Evolutionary conservation across 768 basidiomycete species (phyloP).

Genomic region (Suillus alpinus): DNA sequence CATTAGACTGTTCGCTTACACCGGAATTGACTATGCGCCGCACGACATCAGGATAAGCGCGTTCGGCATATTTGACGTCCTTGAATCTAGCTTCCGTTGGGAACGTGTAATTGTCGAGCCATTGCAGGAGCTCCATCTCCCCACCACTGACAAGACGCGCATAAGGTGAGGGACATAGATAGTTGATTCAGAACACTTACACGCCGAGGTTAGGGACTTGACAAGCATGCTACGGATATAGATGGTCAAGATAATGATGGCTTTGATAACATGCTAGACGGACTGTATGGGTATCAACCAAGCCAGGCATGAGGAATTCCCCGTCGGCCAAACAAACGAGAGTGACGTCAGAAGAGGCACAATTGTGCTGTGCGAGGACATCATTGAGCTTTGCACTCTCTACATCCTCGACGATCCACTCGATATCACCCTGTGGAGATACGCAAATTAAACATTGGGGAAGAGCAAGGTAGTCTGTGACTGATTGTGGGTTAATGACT

Average conservation of each 20-base stretch:
- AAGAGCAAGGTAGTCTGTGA: constrained; percentile 42
- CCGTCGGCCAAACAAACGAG: constrained; percentile 45
- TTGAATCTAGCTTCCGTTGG: constrained; percentile 80
- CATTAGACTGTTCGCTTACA: constrained; percentile 43
- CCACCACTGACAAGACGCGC: constrained; percentile 54
- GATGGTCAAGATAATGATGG: neutral
- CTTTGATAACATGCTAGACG: neutral
- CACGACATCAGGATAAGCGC: constrained; percentile 70
- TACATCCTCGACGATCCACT: constrained; percentile 70
- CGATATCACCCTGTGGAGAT: constrained; percentile 50
- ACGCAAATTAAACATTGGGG: constrained; percentile 58
- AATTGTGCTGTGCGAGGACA: constrained; percentile 50
- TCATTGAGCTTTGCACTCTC: constrained; percentile 44
- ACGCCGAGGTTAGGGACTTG: constrained; percentile 45
- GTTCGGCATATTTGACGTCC: constrained; percentile 65
- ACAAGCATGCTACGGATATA: constrained; percentile 26
- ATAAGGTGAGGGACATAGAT: constrained; percentile 5
- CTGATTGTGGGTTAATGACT: constrained; percentile 50
- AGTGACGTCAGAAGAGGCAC: constrained; percentile 27
- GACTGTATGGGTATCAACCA: constrained; percentile 91
- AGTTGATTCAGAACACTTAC: constrained; percentile 15
- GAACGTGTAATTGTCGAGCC: constrained; percentile 84
- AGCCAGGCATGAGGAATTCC: constrained; percentile 81
- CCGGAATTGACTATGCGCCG: constrained; percentile 68
- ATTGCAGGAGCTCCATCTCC: constrained; percentile 84